These are phyloP conservation scores for Fraxinus cuspidata DNA, from an alignment of 257 asterid species.

Conservation along the genomic window DNA sequence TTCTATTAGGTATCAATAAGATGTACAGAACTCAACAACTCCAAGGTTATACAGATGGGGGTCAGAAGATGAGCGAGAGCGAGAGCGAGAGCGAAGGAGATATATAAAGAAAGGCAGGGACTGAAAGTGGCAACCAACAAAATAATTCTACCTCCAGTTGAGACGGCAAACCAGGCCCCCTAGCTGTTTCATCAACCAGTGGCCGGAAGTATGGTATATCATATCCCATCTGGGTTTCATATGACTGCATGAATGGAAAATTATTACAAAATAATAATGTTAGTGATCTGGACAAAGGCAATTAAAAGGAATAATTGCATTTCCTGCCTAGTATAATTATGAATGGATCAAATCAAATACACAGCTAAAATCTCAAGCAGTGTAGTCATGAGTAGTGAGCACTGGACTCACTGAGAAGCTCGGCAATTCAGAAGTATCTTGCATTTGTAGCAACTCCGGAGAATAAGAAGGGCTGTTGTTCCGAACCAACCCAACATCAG, in stretches of 20 bases:
- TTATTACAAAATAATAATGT: constrained; percentile 8
- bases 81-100: too few relatives aligned
- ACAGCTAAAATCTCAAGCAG: neutral
- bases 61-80: neutral
- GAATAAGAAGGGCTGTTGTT: constrained; percentile 56
- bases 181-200: constrained; percentile 68
- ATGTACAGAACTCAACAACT: neutral
- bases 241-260: constrained; percentile 56
- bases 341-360: constrained; percentile 11
- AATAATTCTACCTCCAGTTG: constrained; percentile 76
- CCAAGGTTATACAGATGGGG: neutral
- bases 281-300: constrained; percentile 14
- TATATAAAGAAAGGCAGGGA: too few relatives aligned
- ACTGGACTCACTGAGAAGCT: constrained; percentile 69
- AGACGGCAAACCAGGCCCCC: constrained; percentile 67
- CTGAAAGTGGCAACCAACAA: constrained; percentile 5
- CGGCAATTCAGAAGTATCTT: constrained; percentile 61
- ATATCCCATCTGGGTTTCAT: constrained; percentile 82
- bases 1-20: neutral
- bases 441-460: constrained; percentile 63
- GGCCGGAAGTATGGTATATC: constrained; percentile 82
- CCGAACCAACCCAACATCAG: constrained; percentile 65
- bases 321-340: neutral
- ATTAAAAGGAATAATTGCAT: constrained; percentile 15
- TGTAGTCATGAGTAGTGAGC: neutral